Conservation (phyloP, 495 filamentous ascomycete species). For the Penicillium flavigenum region DNA sequence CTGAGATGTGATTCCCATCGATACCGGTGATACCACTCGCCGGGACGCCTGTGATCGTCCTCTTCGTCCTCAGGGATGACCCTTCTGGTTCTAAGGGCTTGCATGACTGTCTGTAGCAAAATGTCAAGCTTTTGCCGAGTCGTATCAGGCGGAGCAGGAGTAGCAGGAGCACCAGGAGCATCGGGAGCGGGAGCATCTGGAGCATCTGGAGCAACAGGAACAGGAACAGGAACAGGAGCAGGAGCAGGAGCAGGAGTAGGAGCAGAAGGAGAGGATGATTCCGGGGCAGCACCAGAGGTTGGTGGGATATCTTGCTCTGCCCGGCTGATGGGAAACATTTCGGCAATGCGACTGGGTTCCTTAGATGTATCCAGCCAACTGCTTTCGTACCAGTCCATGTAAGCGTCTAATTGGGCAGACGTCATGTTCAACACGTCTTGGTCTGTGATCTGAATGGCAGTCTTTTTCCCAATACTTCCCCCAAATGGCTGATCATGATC, state of each 20-base stretch:
- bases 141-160: background rate
- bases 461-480: conserved; percentile 36
- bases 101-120: conserved; percentile 41
- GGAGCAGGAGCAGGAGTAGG: background rate
- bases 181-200: background rate
- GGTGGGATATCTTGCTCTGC: conserved; percentile 16
- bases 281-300: conserved; percentile 3
- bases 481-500: conserved; percentile 26
- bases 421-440: conserved; percentile 68
- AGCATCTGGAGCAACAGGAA: background rate
- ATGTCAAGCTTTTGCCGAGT: conserved; percentile 29
- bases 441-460: conserved; percentile 57
- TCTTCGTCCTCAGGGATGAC: conserved; percentile 32
- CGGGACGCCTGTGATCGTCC: conserved; percentile 42
- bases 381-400: conserved; percentile 85
- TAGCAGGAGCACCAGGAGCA: background rate
- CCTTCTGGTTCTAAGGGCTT: conserved; percentile 32
- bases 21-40: conserved; percentile 58
- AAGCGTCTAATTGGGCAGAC: conserved; percentile 68
- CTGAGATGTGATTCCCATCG: conserved; percentile 56
- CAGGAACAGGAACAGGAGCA: background rate
- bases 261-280: background rate
- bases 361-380: conserved; percentile 56
- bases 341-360: conserved; percentile 42
- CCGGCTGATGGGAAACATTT: conserved; percentile 51